Conservation (phyloP, 208 protist species). For the Entamoeba invadens region DNA sequence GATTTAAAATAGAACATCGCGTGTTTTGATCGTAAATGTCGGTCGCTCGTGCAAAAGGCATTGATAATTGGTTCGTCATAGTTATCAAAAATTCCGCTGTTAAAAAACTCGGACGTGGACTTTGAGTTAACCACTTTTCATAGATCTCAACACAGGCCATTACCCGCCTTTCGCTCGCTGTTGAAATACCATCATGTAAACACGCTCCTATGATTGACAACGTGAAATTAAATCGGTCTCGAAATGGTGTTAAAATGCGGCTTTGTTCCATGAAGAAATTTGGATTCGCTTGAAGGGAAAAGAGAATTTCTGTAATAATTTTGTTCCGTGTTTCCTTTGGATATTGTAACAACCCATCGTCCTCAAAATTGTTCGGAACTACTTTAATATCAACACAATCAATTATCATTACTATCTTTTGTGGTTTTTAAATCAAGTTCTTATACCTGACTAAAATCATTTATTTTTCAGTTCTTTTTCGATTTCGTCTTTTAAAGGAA, state of each 20-base stretch:
- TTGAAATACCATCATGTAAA: not conserved
- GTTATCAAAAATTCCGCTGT: not conserved
- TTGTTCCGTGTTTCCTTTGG: not conserved
- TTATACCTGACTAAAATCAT: too few relatives aligned
- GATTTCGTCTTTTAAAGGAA: too few relatives aligned
- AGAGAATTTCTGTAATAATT: not conserved
- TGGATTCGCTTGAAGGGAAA: not conserved
- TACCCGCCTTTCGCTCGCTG: not conserved
- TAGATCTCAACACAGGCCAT: not conserved
- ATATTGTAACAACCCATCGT: not conserved
- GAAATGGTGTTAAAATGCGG: too few relatives aligned
- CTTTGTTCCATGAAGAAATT: not conserved
- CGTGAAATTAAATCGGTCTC: not conserved
- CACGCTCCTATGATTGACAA: not conserved
- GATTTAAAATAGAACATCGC: not conserved
- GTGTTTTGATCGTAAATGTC: not conserved
- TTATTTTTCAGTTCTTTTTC: too few relatives aligned
- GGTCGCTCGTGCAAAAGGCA: not conserved
- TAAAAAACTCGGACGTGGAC: not conserved
- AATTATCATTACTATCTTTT: not conserved
- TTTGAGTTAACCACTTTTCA: not conserved
- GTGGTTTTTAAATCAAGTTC: too few relatives aligned
- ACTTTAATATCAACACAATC: not conserved
- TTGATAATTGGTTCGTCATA: not conserved
- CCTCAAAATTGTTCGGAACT: not conserved